Evolutionary conservation across 2,329 filamentous ascomycete genomes (phyloP).

Genomic region (Chalaropsis ovoidea): DNA sequence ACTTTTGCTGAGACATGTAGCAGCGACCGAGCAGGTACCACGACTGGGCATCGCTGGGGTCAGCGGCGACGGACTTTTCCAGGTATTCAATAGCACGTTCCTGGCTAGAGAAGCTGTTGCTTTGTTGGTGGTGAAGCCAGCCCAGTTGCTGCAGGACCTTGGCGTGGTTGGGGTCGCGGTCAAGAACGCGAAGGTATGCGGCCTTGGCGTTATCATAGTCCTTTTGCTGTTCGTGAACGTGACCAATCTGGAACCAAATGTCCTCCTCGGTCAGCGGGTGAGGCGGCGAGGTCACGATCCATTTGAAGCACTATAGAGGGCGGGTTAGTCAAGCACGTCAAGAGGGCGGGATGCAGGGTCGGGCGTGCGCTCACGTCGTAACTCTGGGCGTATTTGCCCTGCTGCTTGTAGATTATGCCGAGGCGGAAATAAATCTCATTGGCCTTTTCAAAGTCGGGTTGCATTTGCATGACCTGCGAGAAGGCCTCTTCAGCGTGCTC

Average conservation of each 20-base stretch:
- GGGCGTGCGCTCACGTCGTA: conserved; percentile 56
- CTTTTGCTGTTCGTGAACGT: conserved; percentile 98
- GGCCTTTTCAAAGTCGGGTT: conserved; percentile 93
- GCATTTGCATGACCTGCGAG: conserved; percentile 97
- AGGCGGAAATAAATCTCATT: conserved; percentile 98
- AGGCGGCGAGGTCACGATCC: conserved; percentile 88
- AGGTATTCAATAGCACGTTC: conserved; percentile 95
- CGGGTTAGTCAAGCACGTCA: too few relatives aligned
- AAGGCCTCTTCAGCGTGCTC: conserved; percentile 98
- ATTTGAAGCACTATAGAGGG: conserved; percentile 77
- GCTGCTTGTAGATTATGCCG: conserved; percentile 99
- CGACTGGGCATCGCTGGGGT: conserved; percentile 90
- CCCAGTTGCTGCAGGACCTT: conserved; percentile 97
- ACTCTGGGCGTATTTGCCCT: conserved; percentile 85
- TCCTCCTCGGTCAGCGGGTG: conserved; percentile 91
- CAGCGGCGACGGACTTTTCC: conserved; percentile 89
- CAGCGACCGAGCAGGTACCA: conserved; percentile 97
- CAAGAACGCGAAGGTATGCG: conserved; percentile 85
- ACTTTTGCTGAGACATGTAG: conserved; percentile 99
- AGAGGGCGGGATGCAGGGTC: neutral
- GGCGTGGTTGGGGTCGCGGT: conserved; percentile 89
- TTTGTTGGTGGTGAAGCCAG: conserved; percentile 96
- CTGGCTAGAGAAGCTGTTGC: conserved; percentile 79
- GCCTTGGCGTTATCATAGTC: conserved; percentile 90
- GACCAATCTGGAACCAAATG: conserved; percentile 99